phyloP scores from a whole-genome alignment of 345 rosid genomes.

The Atalantia buxifolia region DNA sequence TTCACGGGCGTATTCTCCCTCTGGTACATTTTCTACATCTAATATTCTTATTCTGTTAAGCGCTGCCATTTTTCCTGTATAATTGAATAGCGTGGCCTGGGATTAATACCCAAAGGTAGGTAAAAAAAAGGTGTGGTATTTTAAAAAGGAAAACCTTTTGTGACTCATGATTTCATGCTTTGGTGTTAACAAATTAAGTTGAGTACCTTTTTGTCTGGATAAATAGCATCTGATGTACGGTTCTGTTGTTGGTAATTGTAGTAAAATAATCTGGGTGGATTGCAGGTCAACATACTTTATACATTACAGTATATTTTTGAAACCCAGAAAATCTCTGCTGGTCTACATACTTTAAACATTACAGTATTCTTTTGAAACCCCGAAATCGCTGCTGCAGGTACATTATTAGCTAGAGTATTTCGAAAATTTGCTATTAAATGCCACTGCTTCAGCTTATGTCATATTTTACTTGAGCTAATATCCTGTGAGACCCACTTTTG shows the following conservation, averaged over 20 bases:
- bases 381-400: not conserved
- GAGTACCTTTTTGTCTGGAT: not conserved
- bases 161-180: not conserved
- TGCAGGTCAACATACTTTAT: not conserved
- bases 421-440: not conserved
- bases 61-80: no score
- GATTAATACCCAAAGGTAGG: no score
- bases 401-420: not conserved
- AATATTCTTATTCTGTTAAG: no score
- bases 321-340: not conserved
- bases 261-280: not conserved
- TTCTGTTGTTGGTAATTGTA: not conserved
- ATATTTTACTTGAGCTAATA: not conserved
- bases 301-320: not conserved
- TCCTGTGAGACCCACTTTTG: not conserved
- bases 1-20: no score
- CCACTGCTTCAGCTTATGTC: not conserved
- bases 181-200: not conserved
- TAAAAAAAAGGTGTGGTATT: not conserved
- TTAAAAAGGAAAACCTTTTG: not conserved
- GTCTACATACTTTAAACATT: not conserved
- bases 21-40: no score
- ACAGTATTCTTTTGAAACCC: not conserved
- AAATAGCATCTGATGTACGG: not conserved
- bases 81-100: no score